Evolutionary conservation across 352 stramenopile species (phyloP), one percentile per base, ranked within the genome.

Genomic region (Globisporangium cederbergense): DNA sequence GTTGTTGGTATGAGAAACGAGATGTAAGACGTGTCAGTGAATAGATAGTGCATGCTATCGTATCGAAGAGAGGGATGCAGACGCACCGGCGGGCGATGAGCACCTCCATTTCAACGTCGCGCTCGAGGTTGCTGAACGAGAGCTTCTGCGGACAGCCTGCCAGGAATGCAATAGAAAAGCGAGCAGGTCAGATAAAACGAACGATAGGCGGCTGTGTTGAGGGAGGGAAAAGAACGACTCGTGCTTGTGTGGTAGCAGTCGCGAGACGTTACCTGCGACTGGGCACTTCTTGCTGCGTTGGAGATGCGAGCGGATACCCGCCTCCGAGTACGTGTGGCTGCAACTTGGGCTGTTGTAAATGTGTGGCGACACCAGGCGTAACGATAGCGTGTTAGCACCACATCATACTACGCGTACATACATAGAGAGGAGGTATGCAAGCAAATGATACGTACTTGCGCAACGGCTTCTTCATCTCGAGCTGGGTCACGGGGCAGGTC

Each of bases 91-190:
- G 74, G n/a, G 64, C 77, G 66, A 92, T 79, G 49, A 92, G 78
- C 22, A 95, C 81, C 60, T 95, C 87, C 83, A 95, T 95, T 70
- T 94, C 85, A 47, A 95, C 83, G 49, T 95, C 82, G 49, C 85
- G 87, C 67, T 95, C 87, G 43, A 95, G 75, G 16, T 67, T 79
- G 20, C 71, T 68, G 51, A 89, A 72, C 18, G 67, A 59, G 38
- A 95, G 59, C 49, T 81, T 78, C 25, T 93, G 75, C 5, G 78
- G 85, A 50, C 87, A 95, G 13, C 87, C 87, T 95, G 3, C 4
- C 32, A 36, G 32, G 32, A 34, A 34, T 16, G 60, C 3, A 61
- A 54, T 47, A 34, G 28, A 70, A 49, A 49, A 28, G 11, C 36
- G 43, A 49, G 6, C 43, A 49, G 43, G 18, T 49, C 40, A 46